Conservation (phyloP, 2,329 filamentous ascomycete species). For the Pestalotiopsis sp. region DNA sequence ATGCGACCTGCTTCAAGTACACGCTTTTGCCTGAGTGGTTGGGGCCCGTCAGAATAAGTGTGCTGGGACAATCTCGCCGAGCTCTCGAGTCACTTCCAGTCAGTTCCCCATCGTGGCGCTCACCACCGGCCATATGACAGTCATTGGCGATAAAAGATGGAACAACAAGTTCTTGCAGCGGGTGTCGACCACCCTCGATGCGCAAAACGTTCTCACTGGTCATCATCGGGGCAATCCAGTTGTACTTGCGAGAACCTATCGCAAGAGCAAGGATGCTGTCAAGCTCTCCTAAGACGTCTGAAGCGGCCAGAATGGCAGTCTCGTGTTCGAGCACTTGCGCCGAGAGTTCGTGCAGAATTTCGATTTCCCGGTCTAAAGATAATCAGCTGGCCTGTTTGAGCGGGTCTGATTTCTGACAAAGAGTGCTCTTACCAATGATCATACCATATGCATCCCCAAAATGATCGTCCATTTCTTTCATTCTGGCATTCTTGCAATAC, state of each 20-base stretch:
- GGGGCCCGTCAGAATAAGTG: constrained; percentile 84
- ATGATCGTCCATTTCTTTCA: constrained; percentile 78
- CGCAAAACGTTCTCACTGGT: constrained; percentile 70
- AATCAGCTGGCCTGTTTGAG: background rate
- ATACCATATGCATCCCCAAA: constrained; percentile 84
- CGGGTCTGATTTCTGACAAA: background rate
- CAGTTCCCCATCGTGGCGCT: constrained; percentile 25
- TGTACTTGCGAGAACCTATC: constrained; percentile 74
- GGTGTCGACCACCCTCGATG: constrained; percentile 81
- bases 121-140: constrained; percentile 68
- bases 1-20: constrained; percentile 89
- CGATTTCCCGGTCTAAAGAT: constrained; percentile 78
- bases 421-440: constrained; percentile 69
- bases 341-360: constrained; percentile 80
- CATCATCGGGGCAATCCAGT: constrained; percentile 71
- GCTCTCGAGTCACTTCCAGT: constrained; percentile 4
- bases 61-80: constrained; percentile 53
- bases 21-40: constrained; percentile 98
- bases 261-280: constrained; percentile 84
- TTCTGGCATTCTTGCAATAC: constrained; percentile 86
- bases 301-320: constrained; percentile 66
- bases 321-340: constrained; percentile 72
- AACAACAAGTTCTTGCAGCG: constrained; percentile 83
- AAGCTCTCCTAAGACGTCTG: constrained; percentile 82
- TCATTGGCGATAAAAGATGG: constrained; percentile 83